Base-by-base conservation (phyloP, 805 yeast genomes). In the Hermanozyma aechmeae region DNA sequence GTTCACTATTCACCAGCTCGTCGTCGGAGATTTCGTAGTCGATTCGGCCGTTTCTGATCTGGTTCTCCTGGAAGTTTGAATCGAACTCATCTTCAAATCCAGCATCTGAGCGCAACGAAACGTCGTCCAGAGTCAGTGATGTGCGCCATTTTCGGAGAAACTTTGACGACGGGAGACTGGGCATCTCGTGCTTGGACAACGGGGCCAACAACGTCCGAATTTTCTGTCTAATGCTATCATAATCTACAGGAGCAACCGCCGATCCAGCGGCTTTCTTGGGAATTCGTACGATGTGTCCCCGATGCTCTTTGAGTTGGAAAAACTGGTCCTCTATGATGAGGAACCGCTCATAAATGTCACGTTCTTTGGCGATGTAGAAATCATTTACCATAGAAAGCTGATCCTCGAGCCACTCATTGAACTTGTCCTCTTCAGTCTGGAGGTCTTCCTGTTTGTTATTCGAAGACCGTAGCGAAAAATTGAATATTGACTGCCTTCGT, bases 311-410 rank as follows among this genome's bases (percentile, higher is more conserved):
- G 31, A 80, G 48, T 41, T 76, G 78, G 32, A 66, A 67, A 25
- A 85, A 48, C 50, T 84, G 95, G 40, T 73, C 81, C 46, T 79
- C 81, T 14, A 84, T 46, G 4, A 77, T 44, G 9, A 74, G 50
- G 39, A 68, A 78, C 33, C 89, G 59, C 32, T 71, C 72, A 25
- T 73, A 61, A 1, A 71, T 73, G 15, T 71, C 79, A 16, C 62
- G 58, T 42, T 82, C 93, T 39, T 67, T 73, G 17, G 66, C 72
- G 25, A 49, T 58, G 48, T 69, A 84, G 44, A 84, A 84, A 0
- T 19, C 27, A 22, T 80, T 75, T 6, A 83, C 77, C 48, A 75
- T 79, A 4, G 29, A 38, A 15, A 78, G 56, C 48, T 84, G 79
- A 0, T 41, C 30, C 31, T 80, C 79, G 4, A 84, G 63, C 93